Evolutionary conservation across 176 grass and related monocot genomes (phyloP).

Genomic region (Ensete ventricosum): DNA sequence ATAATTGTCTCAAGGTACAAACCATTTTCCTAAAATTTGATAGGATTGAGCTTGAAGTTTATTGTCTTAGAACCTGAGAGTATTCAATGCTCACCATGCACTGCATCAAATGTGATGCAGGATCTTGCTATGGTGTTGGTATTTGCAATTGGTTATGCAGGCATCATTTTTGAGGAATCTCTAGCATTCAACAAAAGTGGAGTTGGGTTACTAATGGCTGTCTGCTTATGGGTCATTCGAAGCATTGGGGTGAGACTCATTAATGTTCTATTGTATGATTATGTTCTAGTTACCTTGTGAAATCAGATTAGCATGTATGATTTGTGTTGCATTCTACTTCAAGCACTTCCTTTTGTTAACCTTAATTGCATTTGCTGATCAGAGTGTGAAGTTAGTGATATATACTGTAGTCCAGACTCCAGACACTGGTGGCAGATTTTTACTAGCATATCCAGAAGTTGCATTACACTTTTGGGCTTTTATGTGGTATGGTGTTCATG

Average conservation of each 20-base stretch:
- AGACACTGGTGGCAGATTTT: background rate
- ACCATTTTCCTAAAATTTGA: no score
- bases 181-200: constrained; percentile 96
- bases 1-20: no score
- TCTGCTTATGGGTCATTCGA: constrained; percentile 88
- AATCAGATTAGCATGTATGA: background rate
- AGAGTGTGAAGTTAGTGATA: background rate
- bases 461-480: background rate
- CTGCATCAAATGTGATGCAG: constrained; percentile 38
- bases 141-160: constrained; percentile 82
- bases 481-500: background rate
- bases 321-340: background rate
- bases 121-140: constrained; percentile 89
- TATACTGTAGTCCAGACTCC: background rate
- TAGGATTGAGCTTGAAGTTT: no score
- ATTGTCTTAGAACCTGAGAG: no score
- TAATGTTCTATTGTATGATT: background rate
- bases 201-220: constrained; percentile 87
- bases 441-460: background rate
- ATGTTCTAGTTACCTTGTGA: background rate
- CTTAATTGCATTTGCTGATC: background rate
- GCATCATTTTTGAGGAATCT: constrained; percentile 97
- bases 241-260: constrained; percentile 76
- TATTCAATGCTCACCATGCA: no score
- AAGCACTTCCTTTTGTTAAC: background rate